Base-by-base conservation (phyloP, 176 grass and related monocot genomes). In the Aegilops longissima region DNA sequence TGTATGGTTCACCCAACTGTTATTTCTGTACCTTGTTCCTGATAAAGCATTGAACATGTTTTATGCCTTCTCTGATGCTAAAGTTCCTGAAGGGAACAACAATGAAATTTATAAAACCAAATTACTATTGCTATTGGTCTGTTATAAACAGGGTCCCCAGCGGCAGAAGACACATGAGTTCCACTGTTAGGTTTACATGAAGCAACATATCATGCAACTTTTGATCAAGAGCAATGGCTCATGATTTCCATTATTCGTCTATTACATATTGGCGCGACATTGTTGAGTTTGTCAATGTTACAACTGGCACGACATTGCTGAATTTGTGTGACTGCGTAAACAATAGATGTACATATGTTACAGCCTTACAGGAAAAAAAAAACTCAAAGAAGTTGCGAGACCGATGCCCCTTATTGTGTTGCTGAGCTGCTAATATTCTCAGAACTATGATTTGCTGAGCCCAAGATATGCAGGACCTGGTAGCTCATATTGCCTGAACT, bases 321-420 rank as follows among this genome's bases (percentile, higher is more conserved):
- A 6, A 18, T 75, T 33, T 72, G 25, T 75, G 24, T 52, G 77
- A 40, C 52, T 61, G 52, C 34, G 29, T 42, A 5, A 39, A 62
- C 6, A 62, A 83, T 74, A 83, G 3, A 61, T 83, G 47, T 84
- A 76, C 40, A 51, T n/a, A 29, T 66, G 69, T 40, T 67, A 54
- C 58, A 71, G 36, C 29, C 45, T 76, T 76, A 31, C 2, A 52
- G 23, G n/a, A 36, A 35, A 6, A 45, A 45, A 66, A 6, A 67
- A 29, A 34, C 14, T 23, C 4, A 16, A n/a, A 81, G 33, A 62
- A 61, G 51, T 18, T 77, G 34, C 24, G 33, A 83, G 42, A 27
- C 54, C 18, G 4, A 21, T 80, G 17, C 61, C 3, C 40, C 7
- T 75, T 30, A 75, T 47, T 74, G 23, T 14, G 40, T 47, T 47